Conservation (phyloP, 2,329 filamentous ascomycete species). For the Epichloe uncinata region DNA sequence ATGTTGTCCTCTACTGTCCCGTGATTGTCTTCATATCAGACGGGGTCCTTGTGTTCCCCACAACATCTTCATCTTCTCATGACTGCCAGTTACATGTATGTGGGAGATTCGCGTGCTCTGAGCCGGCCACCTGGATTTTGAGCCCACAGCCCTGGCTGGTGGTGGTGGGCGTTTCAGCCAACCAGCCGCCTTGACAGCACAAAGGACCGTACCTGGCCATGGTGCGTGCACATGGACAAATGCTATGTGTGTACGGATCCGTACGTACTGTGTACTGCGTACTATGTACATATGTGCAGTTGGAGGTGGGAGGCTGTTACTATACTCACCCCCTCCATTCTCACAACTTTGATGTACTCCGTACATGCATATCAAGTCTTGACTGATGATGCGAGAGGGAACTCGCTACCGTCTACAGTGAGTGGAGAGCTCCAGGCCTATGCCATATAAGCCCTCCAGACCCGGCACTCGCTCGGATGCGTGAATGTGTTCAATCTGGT, state of each 20-base stretch:
- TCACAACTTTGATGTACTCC: not conserved
- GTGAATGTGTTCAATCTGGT: too few species aligned
- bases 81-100: not conserved
- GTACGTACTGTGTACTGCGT: too few species aligned
- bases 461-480: too few species aligned
- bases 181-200: slow-evolving; percentile 5
- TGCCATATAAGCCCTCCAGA: not conserved
- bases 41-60: too few species aligned
- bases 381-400: not conserved
- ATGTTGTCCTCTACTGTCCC: too few species aligned
- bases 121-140: not conserved
- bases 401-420: not conserved
- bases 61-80: not conserved
- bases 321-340: not conserved
- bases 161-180: slow-evolving; percentile 9
- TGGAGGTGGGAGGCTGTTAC: not conserved
- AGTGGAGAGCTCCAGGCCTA: not conserved
- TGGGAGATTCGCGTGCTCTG: not conserved
- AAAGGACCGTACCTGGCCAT: not conserved
- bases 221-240: not conserved
- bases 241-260: too few species aligned
- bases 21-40: too few species aligned
- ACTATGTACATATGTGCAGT: not conserved
- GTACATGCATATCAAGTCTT: not conserved
- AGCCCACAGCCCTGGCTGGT: not conserved